Evolutionary conservation across 2,329 filamentous ascomycete genomes (phyloP), one percentile per base, ranked within the genome.

Genomic region (Teratosphaeria gauchensis): DNA sequence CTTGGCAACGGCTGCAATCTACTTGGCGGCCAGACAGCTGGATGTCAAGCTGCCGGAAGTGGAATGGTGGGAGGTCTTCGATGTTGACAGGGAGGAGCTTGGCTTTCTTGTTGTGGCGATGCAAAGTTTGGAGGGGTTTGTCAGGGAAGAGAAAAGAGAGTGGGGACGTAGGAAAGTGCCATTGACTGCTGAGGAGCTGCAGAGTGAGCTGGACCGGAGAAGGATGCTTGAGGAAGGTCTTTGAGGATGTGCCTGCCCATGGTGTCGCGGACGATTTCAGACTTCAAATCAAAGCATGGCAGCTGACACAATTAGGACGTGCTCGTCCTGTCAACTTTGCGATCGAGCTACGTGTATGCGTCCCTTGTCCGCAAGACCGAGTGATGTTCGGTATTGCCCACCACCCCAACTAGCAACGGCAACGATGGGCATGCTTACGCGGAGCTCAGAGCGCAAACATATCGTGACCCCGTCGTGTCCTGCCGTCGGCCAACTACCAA

Each of bases 51-150:
- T 96, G 75, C 90, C 92, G 0, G 88, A 88, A 63, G 84, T 83
- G 54, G 86, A 90, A 63, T 99, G 94, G 94, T 99, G 94, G 94
- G 92, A 96, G 73, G 90, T 97, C 0, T 97, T 97, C 72, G 94
- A 99, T 73, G 89, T 94, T 7, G 92, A 96, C 68, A 81, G 94
- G 55, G 94, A 99, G 77, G 91, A 96, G 71, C 79, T 99, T 38
- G 94, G 94, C 0, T 97, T 97, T 66, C 74, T 97, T 59, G 91
- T 95, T 3, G 89, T 96, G 11, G 91, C 82, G 0, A 83, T 96
- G 82, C 79, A 84, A 62, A 96, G 92, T 67, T 77, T 95, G 57
- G 85, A 88, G 62, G 85, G 83, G 0, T 90, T 88, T 74, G 84
- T 85, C 57, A 75, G 74, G 60, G 78, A 78, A 51, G 85, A 89